phyloP scores from a whole-genome alignment of 345 rosid species.

The Moricandia moricandioides region DNA sequence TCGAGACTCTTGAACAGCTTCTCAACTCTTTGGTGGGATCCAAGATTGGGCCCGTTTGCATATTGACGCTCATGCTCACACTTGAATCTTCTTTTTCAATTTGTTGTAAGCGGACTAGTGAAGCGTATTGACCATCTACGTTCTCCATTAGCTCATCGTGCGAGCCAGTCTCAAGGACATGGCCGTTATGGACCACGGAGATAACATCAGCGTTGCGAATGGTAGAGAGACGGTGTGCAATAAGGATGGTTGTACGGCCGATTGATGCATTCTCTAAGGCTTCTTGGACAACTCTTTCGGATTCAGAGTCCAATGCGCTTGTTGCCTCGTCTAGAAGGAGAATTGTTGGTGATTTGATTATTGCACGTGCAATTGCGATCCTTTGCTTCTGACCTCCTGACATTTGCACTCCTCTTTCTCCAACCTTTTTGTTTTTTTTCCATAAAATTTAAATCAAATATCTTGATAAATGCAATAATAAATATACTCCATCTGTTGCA shows the following conservation, averaged over 20 bases:
- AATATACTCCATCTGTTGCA: too few species aligned
- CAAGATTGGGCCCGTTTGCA: background rate
- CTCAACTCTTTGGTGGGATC: constrained; percentile 34
- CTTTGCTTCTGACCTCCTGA: constrained; percentile 95
- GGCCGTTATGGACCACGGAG: constrained; percentile 74
- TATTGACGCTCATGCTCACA: constrained; percentile 30
- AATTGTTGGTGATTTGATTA: constrained; percentile 72
- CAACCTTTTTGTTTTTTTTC: constrained; percentile 41
- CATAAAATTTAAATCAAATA: background rate
- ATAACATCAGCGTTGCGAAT: constrained; percentile 77
- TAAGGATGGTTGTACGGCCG: constrained; percentile 79
- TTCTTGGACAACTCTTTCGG: constrained; percentile 86
- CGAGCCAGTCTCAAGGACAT: constrained; percentile 72
- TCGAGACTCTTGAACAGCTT: constrained; percentile 35
- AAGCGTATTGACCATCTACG: constrained; percentile 67
- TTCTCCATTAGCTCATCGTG: constrained; percentile 66
- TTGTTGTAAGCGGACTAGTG: constrained; percentile 61
- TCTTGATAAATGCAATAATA: background rate
- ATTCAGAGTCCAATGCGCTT: constrained; percentile 89
- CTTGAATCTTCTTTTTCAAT: constrained; percentile 30
- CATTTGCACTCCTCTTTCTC: constrained; percentile 91
- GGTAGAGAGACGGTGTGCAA: constrained; percentile 87
- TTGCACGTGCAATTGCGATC: constrained; percentile 84
- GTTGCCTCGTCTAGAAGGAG: constrained; percentile 86
- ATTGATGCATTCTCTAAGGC: constrained; percentile 77